A percentile compares a stretch with the other conserved stretches of the same genome.
These are phyloP conservation scores for Albugo laibachii DNA, from an alignment of 352 stramenopile species.

Conservation along the genomic window DNA sequence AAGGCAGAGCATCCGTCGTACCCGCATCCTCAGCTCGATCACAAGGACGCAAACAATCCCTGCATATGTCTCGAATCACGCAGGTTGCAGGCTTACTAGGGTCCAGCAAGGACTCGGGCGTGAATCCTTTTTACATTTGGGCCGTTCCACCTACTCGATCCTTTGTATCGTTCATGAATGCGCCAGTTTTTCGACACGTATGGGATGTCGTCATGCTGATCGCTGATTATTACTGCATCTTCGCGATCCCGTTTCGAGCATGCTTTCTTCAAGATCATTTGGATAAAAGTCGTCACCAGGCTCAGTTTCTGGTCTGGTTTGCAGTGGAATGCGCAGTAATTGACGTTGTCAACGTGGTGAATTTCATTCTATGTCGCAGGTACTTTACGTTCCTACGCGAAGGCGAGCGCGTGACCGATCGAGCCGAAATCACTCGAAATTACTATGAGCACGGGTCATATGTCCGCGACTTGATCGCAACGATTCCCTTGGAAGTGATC, in stretches of 20 bases:
- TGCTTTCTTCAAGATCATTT: constrained; percentile 30
- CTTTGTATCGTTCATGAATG: constrained; percentile 6
- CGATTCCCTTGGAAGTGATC: constrained; percentile 13
- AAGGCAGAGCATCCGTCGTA: too few species aligned
- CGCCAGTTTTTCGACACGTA: constrained; percentile 19
- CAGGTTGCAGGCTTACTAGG: too few species aligned
- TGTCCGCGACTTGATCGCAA: constrained; percentile 11
- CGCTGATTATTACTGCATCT: constrained; percentile 31
- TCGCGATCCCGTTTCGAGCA: constrained; percentile 34
- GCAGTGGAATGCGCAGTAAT: constrained; percentile 25
- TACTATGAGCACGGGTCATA: constrained; percentile 17
- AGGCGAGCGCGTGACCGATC: constrained; percentile 20
- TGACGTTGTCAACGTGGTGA: constrained; percentile 21
- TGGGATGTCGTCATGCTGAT: constrained; percentile 33
- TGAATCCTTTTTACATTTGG: too few species aligned
- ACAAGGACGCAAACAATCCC: too few species aligned
- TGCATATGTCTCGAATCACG: too few species aligned
- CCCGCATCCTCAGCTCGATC: too few species aligned
- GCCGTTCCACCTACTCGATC: too few species aligned
- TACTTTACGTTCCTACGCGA: constrained; percentile 31
- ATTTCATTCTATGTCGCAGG: constrained; percentile 33
- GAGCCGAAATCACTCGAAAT: constrained; percentile 10
- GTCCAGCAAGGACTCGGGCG: too few species aligned
- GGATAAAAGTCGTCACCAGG: constrained; percentile 10
- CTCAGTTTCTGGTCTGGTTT: constrained; percentile 18